A percentile compares a stretch with the other conserved stretches of the same genome.
Evolutionary conservation across 331 rosid species (phyloP).

Genomic region (Stylosanthes scabra): DNA sequence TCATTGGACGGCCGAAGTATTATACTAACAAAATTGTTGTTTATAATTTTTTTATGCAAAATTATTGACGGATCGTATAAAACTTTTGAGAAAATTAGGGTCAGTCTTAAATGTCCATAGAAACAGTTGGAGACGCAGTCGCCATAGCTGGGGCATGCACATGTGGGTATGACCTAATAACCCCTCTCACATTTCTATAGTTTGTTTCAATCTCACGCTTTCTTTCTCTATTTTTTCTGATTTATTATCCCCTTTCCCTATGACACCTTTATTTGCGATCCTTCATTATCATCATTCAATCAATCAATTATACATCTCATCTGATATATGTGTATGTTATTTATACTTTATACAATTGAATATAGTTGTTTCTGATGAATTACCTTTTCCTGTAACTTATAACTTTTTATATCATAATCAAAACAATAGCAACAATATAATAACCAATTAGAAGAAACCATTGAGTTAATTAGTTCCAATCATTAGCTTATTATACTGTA

Average conservation of each 20-base stretch:
- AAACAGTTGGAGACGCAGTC: constrained; percentile 60
- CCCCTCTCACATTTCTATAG: constrained; percentile 25
- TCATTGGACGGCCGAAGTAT: constrained; percentile 63
- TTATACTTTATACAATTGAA: background rate
- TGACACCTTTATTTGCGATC: constrained; percentile 1
- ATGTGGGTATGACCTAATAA: constrained; percentile 50
- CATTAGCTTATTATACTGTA: too few species aligned
- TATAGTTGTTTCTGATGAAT: background rate
- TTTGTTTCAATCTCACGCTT: constrained; percentile 60
- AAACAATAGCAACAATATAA: background rate
- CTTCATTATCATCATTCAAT: constrained; percentile 11
- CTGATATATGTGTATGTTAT: background rate
- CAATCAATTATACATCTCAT: background rate
- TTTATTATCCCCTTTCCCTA: constrained; percentile 39
- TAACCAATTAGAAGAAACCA: background rate
- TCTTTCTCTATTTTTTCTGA: constrained; percentile 53
- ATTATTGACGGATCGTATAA: constrained; percentile 49
- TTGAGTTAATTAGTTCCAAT: background rate
- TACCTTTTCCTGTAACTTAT: background rate
- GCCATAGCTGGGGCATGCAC: constrained; percentile 67
- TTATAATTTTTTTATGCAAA: constrained; percentile 33
- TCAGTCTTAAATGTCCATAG: constrained; percentile 42
- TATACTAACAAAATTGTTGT: constrained; percentile 36
- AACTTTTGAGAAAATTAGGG: constrained; percentile 34
- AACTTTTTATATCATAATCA: background rate